phyloP scores from a whole-genome alignment of 495 filamentous ascomycete genomes.

The Penicillium nucicola region DNA sequence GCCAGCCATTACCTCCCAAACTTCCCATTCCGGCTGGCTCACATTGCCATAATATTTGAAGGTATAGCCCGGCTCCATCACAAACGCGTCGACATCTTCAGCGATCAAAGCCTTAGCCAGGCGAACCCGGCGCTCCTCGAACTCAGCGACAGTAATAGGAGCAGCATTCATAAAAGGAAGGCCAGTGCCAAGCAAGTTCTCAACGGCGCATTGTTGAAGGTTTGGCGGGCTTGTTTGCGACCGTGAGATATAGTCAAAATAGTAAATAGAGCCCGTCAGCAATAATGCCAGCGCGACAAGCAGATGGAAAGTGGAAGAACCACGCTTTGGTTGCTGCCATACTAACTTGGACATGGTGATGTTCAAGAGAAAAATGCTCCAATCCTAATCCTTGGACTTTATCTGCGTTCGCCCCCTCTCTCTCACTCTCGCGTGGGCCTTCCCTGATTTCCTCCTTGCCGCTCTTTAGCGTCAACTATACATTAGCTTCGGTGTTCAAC shows the following conservation, averaged over 20 bases:
- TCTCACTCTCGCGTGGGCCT: background rate
- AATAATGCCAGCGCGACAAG: background rate
- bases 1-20: slow-evolving; percentile 40
- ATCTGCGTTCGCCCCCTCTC: background rate
- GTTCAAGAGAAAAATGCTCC: background rate
- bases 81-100: slow-evolving; percentile 45
- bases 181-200: slow-evolving; percentile 35
- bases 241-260: background rate
- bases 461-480: background rate
- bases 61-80: slow-evolving; percentile 55
- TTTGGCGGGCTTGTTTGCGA: background rate
- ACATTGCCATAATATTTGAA: slow-evolving; percentile 57
- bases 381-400: background rate
- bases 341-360: background rate
- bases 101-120: slow-evolving; percentile 45
- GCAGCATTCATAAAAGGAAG: slow-evolving; percentile 42
- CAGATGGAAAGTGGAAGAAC: slow-evolving; percentile 2
- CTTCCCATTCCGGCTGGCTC: slow-evolving; percentile 54
- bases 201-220: slow-evolving; percentile 45
- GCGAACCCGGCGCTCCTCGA: slow-evolving; percentile 41
- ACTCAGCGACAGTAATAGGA: slow-evolving; percentile 40
- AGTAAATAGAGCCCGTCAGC: slow-evolving; percentile 5
- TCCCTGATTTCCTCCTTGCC: background rate
- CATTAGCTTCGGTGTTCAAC: background rate
- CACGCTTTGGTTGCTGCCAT: background rate